A percentile compares a stretch with the other conserved stretches of the same genome.
phyloP scores from a whole-genome alignment of 1,284 basidiomycete species.

The Retiboletus fuscus region DNA sequence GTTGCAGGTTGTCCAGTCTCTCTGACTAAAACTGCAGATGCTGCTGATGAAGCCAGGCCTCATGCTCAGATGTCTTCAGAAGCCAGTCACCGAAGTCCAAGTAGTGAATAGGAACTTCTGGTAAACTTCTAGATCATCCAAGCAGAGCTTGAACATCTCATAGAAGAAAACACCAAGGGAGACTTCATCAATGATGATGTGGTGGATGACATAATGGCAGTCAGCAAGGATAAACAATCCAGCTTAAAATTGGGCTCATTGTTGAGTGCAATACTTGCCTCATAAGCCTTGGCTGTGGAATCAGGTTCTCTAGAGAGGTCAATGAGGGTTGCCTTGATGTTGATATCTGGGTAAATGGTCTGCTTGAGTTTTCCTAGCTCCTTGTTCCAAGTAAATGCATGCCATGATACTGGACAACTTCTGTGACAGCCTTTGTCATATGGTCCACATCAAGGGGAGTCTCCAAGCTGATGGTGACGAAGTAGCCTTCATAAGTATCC shows the following conservation, averaged over 20 bases:
- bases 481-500: conserved; percentile 46
- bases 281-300: conserved; percentile 40
- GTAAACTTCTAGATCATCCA: conserved; percentile 40
- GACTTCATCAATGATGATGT: conserved; percentile 45
- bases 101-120: conserved; percentile 44
- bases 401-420: conserved; percentile 43
- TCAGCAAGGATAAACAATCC: conserved; percentile 38
- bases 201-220: conserved; percentile 42
- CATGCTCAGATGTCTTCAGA: conserved; percentile 42
- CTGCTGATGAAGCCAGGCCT: conserved; percentile 37
- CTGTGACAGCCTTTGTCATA: conserved; percentile 40
- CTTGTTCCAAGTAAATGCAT: conserved; percentile 44
- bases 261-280: conserved; percentile 44
- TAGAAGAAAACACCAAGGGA: conserved; percentile 46
- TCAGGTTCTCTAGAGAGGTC: conserved; percentile 43
- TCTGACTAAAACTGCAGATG: conserved; percentile 44
- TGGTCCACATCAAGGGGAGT: conserved; percentile 40
- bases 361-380: conserved; percentile 43
- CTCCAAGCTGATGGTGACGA: conserved; percentile 39
- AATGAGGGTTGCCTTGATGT: conserved; percentile 33
- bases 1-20: conserved; percentile 37
- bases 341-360: conserved; percentile 40
- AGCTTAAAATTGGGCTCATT: conserved; percentile 42
- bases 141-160: conserved; percentile 44
- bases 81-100: conserved; percentile 48